Evolutionary conservation across 352 stramenopile species (phyloP), one percentile per base, ranked within the genome.

Genomic region (Phytophthora podocarpi): DNA sequence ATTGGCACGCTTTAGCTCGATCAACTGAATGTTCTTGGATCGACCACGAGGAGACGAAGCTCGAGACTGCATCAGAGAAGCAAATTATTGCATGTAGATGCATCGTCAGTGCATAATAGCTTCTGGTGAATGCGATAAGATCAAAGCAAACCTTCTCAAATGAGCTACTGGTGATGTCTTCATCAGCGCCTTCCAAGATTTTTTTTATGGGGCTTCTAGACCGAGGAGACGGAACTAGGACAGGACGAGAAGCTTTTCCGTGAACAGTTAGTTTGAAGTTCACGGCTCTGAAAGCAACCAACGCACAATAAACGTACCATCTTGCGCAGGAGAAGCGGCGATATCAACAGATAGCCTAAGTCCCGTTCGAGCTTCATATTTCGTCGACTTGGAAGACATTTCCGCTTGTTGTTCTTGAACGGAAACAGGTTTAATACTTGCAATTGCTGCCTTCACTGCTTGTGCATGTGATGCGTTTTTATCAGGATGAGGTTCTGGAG

Each of bases 1-100:
- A 43, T 94, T 94, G 2, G 82, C 83, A 18, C 83, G 85, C 39
- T 94, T 94, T 23, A 87, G 45, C 9, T 94, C 85, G 24, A 94
- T 80, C 21, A 94, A 49, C 31, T 91, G 84, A 39, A 92, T 76
- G 34, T 78, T 90, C 62, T 87, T 90, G 24, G 78, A 84, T 21
- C 87, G 87, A 13, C 85, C 81, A 15, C 85, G 78, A 21, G 83
- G 82, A 2, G 85, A 94, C 0, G 80, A 90, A 11, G 78, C 76
- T 10, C 85, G 73, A 34, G 85, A 85, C 78, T 85, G 31, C 16
- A 52, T 52, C 30, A 34, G n/a, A 56, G 1, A 24, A 36, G 13
- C 16, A 47, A 41, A n/a, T n/a, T n/a, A n/a, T n/a, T n/a, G n/a
- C n/a, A n/a, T n/a, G n/a, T n/a, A n/a, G n/a, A n/a, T n/a, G n/a